Base-by-base conservation (phyloP, 1,284 basidiomycete genomes). In the Athelia sp. region DNA sequence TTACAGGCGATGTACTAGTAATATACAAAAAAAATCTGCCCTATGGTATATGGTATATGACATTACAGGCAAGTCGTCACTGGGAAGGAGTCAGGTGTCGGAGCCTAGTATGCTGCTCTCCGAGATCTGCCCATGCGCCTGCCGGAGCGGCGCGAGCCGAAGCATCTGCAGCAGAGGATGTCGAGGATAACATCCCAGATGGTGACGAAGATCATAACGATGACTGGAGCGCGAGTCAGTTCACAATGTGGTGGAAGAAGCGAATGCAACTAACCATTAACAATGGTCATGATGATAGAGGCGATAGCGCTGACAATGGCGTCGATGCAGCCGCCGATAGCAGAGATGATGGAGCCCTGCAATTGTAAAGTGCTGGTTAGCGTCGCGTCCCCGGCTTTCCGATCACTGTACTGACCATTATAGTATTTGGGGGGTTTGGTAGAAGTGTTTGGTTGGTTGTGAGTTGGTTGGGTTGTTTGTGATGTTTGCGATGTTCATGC, bases 291-390 rank as follows among this genome's bases (percentile, higher is more conserved):
- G 51, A 84, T 63, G 4, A 84, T 69, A 49, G 55, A 56, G 14
- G 79, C 80, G 48, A 84, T 79, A 17, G 78, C 82, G 48, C 71
- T 72, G 58, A 84, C 72, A 50, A 85, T 62, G 52, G 76, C 66
- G 49, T 75, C 77, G 52, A 84, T 78, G 23, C 71, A 80, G 47
- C 62, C 55, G 19, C 78, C 82, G 48, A 84, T 84, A 36, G 82
- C 75, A 57, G 79, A 82, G 58, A 84, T 67, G 43, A 84, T 70
- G n/a, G 79, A 72, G 32, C 81, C 81, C 81, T 83, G 52, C 8
- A 40, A n/a, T 4, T n/a, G n/a, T 21, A n/a, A n/a, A 40, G 36
- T n/a, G 26, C 26, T 34, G 19, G 6, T 17, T 40, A 40, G 36
- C 36, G 15, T 6, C 26, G 26, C 26, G 13, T 29, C 26, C 13